These are phyloP conservation scores for Hevea brasiliensis DNA, from an alignment of 345 rosid genomes.

Conservation along the genomic window DNA sequence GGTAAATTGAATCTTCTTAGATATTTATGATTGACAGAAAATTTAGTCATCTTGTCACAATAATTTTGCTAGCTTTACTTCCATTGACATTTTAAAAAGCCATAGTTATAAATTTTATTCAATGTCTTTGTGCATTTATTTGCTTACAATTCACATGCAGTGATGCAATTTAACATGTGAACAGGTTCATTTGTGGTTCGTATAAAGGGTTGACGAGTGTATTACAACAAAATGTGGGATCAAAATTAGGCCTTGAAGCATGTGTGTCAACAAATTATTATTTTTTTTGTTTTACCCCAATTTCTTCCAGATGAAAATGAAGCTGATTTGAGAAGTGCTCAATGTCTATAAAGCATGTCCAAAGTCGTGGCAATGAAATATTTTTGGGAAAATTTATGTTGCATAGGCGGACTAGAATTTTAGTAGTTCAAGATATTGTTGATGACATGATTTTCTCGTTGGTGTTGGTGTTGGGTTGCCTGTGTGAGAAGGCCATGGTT, in stretches of 20 bases:
- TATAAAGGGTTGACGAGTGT: slow-evolving; percentile 61
- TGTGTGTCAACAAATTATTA: background rate
- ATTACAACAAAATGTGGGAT: background rate
- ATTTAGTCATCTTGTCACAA: background rate
- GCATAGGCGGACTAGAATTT: background rate
- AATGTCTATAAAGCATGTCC: background rate
- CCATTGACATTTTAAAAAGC: too few relatives aligned
- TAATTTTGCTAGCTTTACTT: background rate
- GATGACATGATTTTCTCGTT: background rate
- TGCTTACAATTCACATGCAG: too few relatives aligned
- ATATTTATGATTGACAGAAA: background rate
- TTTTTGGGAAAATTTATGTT: background rate
- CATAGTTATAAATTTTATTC: background rate
- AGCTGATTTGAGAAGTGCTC: background rate
- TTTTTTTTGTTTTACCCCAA: background rate
- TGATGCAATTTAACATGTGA: background rate
- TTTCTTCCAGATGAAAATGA: slow-evolving; percentile 6
- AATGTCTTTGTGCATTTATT: slow-evolving; percentile 3
- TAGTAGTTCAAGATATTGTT: background rate
- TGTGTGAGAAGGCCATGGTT: background rate
- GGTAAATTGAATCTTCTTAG: background rate
- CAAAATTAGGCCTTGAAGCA: background rate
- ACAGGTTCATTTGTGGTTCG: slow-evolving; percentile 88
- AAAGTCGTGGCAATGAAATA: background rate
- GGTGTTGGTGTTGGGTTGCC: background rate